phyloP scores from a whole-genome alignment of 805 yeast genomes.

The Kurtzmaniella fragi region DNA sequence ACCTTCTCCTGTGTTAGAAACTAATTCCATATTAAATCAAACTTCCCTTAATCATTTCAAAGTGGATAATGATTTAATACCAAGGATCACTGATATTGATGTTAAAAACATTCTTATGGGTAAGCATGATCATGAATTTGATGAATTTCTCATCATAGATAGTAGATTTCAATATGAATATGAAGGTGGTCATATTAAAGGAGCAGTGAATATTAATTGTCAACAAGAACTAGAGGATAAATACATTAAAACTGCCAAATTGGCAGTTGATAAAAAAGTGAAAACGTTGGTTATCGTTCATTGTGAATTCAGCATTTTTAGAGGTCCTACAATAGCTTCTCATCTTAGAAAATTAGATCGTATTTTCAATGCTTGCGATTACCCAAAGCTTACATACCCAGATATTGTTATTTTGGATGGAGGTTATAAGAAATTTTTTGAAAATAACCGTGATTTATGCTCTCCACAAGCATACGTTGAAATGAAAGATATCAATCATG shows the following conservation, averaged over 20 bases:
- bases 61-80: constrained; percentile 53
- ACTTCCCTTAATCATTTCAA: constrained; percentile 25
- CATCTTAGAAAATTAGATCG: constrained; percentile 84
- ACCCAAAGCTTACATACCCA: constrained; percentile 82
- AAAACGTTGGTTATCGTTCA: constrained; percentile 71
- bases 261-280: constrained; percentile 10
- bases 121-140: constrained; percentile 42
- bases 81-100: constrained; percentile 59
- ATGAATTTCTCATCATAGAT: constrained; percentile 62
- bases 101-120: constrained; percentile 58
- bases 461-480: constrained; percentile 76
- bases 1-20: constrained; percentile 17
- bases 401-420: constrained; percentile 87
- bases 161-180: constrained; percentile 92
- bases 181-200: constrained; percentile 86
- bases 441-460: constrained; percentile 53
- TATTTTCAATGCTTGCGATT: constrained; percentile 60
- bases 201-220: constrained; percentile 73
- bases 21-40: constrained; percentile 27
- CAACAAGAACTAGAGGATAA: constrained; percentile 61
- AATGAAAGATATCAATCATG: constrained; percentile 54
- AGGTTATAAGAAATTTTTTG: constrained; percentile 80
- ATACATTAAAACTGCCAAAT: constrained; percentile 30
- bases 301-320: constrained; percentile 87
- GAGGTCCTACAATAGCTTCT: constrained; percentile 93